Base-by-base conservation (phyloP, 192 early-diverging fungal genomes). In the Geranomyces variabilis region DNA sequence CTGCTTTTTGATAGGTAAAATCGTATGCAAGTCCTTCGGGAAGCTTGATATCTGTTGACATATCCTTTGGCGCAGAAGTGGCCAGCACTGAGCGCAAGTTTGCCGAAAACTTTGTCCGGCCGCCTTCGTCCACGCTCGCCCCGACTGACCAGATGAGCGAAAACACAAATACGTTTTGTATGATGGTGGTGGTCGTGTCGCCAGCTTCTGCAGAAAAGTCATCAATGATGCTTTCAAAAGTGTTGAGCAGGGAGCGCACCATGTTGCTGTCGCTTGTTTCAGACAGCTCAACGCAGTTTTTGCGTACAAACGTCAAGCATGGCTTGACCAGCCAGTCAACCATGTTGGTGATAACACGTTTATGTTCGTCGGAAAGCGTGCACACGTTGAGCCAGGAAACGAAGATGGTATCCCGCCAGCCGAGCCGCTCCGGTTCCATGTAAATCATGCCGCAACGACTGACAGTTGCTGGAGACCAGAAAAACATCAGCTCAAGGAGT, bases 391-490 rank as follows among this genome's bases (percentile, higher is more conserved):
- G 41, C 86, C 86, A 87, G 8, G 86, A 87, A 9, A 79, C 79
- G 17, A 87, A 67, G 7, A 84, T 49, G 8, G 86, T 86, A 61
- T 86, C 80, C 48, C 86, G 62, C 83, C 83, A 87, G 34, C 86
- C 86, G 17, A 87, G 59, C 5, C 83, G 75, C 26, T 59, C 57
- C 5, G 86, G 86, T 55, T 87, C 86, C 82, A 87, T 84, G 66
- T 81, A 87, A 67, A 87, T 87, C 86, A 87, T 87, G 49, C 86
- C 86, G 70, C 86, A 87, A n/a, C 86, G 72, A 81, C 82, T 84
- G 28, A 87, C 86, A n/a, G 86, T 87, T 15, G 86, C 86, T 82
- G 47, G 29, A 33, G 1, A 19, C 15, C 2, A 67, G 22, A 22
- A 17, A 26, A 53, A 9, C 4, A 53, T 26, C n/a, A 26, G 36